Base-by-base conservation (phyloP, 1,284 basidiomycete genomes). In the Ceratobasidium sp. region DNA sequence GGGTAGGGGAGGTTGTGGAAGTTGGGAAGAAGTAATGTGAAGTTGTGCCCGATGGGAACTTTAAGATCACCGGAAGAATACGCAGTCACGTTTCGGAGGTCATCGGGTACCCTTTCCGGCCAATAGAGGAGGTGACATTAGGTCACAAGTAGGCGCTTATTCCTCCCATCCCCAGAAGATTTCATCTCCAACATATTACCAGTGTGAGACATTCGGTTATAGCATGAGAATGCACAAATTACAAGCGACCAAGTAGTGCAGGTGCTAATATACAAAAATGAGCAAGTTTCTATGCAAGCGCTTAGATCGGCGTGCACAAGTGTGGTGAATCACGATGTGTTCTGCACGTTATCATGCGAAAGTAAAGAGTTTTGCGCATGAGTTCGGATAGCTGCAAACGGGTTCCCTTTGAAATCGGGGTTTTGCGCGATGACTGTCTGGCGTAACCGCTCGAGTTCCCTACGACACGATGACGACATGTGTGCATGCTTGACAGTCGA, bases 331-430 rank as follows among this genome's bases (percentile, higher is more conserved):
- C 32, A 34, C n/a, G 30, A 55, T n/a, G 34, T 34, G 23, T 59
- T 72, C 59, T 43, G 58, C 41, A 58, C 34, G 21, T 48, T 30
- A 14, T 52, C 58, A n/a, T 85, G 87, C 74, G 86, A 87, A 52
- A 92, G 76, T 9, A 93, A 83, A 0, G 92, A 92, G 78, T 94
- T 94, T 79, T 90, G 84, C 0, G 90, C 91, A 79, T 94, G 93
- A 12, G 85, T 89, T 3, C 91, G 88, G 76, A 94, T 90, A 1
- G 91, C 89, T 76, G 88, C 83, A 79, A 93, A 94, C 0, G 93
- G 92, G 77, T 89, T 90, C 34, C 85, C 81, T 6, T 86, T 79
- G 77, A 89, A 94, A 32, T 87, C 84, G 1, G 88, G 83, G 76
- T 90, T 90, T 10, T 87, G 83, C 26, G 92, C 82, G 53, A 94